Conservation (phyloP, 2,329 filamentous ascomycete genomes). For the Scytalidium sp. region DNA sequence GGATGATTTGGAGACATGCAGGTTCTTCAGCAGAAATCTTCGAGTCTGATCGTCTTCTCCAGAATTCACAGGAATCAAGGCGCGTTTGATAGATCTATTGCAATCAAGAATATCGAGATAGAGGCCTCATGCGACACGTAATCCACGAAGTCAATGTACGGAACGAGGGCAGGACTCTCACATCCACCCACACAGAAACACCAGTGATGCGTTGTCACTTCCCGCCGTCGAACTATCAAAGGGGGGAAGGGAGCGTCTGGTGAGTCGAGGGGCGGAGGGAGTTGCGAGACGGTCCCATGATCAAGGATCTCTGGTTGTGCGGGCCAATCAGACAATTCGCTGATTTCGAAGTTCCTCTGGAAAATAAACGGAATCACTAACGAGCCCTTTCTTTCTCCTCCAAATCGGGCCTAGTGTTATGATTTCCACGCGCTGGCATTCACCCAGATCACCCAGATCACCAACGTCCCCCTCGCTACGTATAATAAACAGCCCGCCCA, state of each 20-base stretch:
- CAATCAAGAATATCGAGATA: background rate
- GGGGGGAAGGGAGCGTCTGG: background rate
- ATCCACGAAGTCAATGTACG: background rate
- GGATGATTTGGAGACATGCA: background rate
- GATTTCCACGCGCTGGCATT: background rate
- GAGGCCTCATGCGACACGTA: background rate
- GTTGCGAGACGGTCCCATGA: background rate
- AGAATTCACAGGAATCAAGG: background rate
- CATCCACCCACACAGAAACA: background rate
- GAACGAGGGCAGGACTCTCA: background rate
- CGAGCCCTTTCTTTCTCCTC: background rate
- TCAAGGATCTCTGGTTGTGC: background rate
- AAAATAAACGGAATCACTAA: background rate
- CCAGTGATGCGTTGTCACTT: background rate
- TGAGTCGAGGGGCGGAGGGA: background rate
- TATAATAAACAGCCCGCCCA: conserved; percentile 10
- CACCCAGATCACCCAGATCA: background rate
- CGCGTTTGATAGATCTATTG: background rate
- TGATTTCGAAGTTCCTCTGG: background rate
- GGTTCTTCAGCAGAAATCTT: background rate
- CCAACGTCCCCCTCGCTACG: conserved; percentile 8
- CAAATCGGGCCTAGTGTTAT: background rate
- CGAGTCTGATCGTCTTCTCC: background rate
- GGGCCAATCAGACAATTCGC: background rate
- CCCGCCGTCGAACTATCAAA: background rate